Percentiles rank a stretch among this genome's conserved stretches.
Conservation (phyloP, 768 basidiomycete species). For the Nidularia pulvinata region DNA sequence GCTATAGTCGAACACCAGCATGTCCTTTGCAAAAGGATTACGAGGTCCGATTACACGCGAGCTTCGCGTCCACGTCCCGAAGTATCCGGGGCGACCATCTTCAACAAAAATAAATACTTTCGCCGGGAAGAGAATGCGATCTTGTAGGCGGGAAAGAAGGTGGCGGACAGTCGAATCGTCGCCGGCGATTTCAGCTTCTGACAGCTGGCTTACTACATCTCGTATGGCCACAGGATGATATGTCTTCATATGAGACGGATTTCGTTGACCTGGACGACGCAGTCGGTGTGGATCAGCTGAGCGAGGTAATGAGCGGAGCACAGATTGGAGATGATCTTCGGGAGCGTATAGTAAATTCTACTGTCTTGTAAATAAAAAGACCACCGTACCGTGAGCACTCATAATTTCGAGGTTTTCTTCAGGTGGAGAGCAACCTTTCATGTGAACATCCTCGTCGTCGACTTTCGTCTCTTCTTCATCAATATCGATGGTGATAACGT, state of each 20-base stretch:
- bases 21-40: slow-evolving; percentile 79
- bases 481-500: slow-evolving; percentile 63
- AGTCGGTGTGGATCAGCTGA: slow-evolving; percentile 14
- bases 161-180: slow-evolving; percentile 68
- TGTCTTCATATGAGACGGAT: slow-evolving; percentile 26
- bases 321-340: slow-evolving; percentile 35
- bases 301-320: slow-evolving; percentile 31
- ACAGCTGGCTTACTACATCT: slow-evolving; percentile 59
- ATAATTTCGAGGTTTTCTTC: slow-evolving; percentile 27
- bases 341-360: neutral
- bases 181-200: slow-evolving; percentile 76
- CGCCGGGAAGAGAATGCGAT: slow-evolving; percentile 63
- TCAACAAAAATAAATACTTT: slow-evolving; percentile 86
- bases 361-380: neutral
- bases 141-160: slow-evolving; percentile 59
- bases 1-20: slow-evolving; percentile 78
- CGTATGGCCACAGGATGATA: slow-evolving; percentile 33
- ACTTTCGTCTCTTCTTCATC: slow-evolving; percentile 28
- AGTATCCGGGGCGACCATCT: slow-evolving; percentile 90
- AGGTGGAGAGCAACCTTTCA: slow-evolving; percentile 8
- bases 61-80: slow-evolving; percentile 90
- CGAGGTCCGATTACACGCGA: slow-evolving; percentile 82
- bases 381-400: slow-evolving; percentile 36
- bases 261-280: slow-evolving; percentile 9
- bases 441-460: slow-evolving; percentile 16